Conservation (phyloP, 179 eudicot genomes). For the Nepenthes alata region DNA sequence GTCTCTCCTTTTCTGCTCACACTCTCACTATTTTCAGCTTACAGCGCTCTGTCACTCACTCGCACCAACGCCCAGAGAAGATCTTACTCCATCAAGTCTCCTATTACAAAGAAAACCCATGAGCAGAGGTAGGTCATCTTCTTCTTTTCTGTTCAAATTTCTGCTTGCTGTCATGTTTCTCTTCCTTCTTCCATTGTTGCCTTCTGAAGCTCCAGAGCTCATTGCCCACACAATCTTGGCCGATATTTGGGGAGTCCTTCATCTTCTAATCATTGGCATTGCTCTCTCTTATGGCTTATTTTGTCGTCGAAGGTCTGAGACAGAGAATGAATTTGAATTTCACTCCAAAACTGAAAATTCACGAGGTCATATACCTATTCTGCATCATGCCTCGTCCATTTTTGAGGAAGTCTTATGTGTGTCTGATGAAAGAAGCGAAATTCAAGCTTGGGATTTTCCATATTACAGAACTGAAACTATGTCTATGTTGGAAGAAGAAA, state of each 20-base stretch:
- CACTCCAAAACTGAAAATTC: neutral
- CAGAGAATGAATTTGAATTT: conserved; percentile 5
- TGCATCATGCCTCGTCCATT: conserved; percentile 34
- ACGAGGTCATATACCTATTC: conserved; percentile 13
- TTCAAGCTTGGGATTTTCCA: conserved; percentile 19
- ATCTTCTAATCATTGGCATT: conserved; percentile 55
- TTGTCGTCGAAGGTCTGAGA: conserved; percentile 18
- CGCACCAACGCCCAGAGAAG: too few relatives aligned
- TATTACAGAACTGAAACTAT: conserved; percentile 23
- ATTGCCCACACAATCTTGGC: conserved; percentile 29
- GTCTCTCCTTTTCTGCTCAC: too few relatives aligned
- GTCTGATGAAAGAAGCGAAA: conserved; percentile 11
- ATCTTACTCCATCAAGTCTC: neutral
- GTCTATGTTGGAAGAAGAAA: conserved; percentile 23
- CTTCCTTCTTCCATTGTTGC: conserved; percentile 39
- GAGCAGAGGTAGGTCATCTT: conserved; percentile 27
- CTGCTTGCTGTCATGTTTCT: conserved; percentile 33
- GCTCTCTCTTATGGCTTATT: conserved; percentile 66
- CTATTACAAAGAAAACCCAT: conserved; percentile 23
- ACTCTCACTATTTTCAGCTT: too few relatives aligned
- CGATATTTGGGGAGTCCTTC: conserved; percentile 57
- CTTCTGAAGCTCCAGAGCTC: conserved; percentile 54
- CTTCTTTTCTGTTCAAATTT: conserved; percentile 29
- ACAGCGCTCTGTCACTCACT: too few relatives aligned
- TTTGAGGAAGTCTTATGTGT: conserved; percentile 37